These are phyloP conservation scores for Leptographium wingfieldii DNA, from an alignment of 2,329 filamentous ascomycete genomes.

Conservation along the genomic window DNA sequence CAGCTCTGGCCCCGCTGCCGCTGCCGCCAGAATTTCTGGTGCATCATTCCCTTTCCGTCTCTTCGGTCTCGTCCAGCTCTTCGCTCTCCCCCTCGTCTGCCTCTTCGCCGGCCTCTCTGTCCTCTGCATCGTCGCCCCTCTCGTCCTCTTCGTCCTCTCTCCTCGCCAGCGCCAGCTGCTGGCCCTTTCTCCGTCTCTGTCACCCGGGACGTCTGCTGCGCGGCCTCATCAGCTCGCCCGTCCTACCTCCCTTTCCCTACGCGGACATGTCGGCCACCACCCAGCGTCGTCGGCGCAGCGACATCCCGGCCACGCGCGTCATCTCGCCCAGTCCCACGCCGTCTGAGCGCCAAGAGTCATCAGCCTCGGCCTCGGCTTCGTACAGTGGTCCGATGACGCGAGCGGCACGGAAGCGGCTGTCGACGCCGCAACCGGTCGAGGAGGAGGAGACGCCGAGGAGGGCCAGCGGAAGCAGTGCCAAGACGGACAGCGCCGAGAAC, in stretches of 20 bases:
- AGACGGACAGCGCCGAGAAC: constrained; percentile 18
- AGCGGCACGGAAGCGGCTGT: constrained; percentile 49
- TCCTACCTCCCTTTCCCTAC: constrained; percentile 46
- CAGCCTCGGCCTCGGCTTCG: constrained; percentile 20
- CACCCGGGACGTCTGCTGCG: constrained; percentile 37
- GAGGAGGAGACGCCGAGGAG: constrained; percentile 27
- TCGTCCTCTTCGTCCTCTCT: constrained; percentile 12
- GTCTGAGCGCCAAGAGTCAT: constrained; percentile 39
- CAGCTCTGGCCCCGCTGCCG: neutral
- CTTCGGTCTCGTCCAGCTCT: constrained; percentile 2
- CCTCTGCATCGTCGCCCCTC: constrained; percentile 2
- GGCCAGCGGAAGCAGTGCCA: neutral
- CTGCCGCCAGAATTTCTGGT: neutral
- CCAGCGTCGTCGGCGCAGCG: constrained; percentile 36
- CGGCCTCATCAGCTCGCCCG: constrained; percentile 42
- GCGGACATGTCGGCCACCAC: constrained; percentile 8
- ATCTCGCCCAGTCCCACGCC: constrained; percentile 79
- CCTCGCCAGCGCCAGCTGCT: constrained; percentile 1
- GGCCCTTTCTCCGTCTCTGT: constrained; percentile 20
- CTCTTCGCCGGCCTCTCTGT: constrained; percentile 10
- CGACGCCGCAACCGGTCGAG: constrained; percentile 44
- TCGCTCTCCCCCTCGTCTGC: neutral
- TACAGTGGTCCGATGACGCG: constrained; percentile 67
- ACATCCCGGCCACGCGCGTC: constrained; percentile 66
- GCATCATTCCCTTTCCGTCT: constrained; percentile 1